These are phyloP conservation scores for Pholiota adiposa DNA, from an alignment of 1,284 basidiomycete genomes.

Conservation along the genomic window DNA sequence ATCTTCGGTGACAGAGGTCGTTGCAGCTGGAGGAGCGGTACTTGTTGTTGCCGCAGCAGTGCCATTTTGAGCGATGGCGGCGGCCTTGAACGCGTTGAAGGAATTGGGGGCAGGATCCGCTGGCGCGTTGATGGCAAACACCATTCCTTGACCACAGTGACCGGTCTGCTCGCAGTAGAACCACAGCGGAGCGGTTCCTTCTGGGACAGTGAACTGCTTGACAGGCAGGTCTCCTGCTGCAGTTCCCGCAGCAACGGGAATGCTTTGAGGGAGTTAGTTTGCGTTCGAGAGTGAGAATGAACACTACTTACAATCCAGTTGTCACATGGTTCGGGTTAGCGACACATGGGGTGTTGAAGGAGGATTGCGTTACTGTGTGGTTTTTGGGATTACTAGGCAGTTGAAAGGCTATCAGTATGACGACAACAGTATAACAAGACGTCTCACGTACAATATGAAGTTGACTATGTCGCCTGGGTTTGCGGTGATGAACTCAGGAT, in stretches of 20 bases:
- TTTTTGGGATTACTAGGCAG: conserved; percentile 40
- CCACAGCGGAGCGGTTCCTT: conserved; percentile 40
- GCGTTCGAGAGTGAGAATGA: background rate
- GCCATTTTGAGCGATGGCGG: conserved; percentile 41
- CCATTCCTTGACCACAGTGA: conserved; percentile 52
- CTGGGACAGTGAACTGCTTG: conserved; percentile 30
- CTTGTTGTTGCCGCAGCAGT: conserved; percentile 25
- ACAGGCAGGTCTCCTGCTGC: conserved; percentile 24
- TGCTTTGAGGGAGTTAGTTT: conserved; percentile 26
- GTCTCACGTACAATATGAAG: conserved; percentile 40
- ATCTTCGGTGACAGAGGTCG: conserved; percentile 15
- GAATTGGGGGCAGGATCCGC: conserved; percentile 42
- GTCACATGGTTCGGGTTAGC: conserved; percentile 33
- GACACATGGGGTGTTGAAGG: conserved; percentile 47
- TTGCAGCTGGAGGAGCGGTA: conserved; percentile 12
- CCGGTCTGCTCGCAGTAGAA: conserved; percentile 43
- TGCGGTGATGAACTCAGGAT: conserved; percentile 40
- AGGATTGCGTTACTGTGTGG: conserved; percentile 48
- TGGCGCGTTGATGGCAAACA: conserved; percentile 57
- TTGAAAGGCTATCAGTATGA: background rate
- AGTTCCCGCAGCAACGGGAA: conserved; percentile 37
- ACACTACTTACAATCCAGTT: conserved; percentile 44
- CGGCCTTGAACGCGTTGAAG: conserved; percentile 47
- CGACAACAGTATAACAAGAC: background rate
- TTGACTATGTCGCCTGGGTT: conserved; percentile 38